Evolutionary conservation across 805 yeast genomes (phyloP), one percentile per base, ranked within the genome.

Genomic region (Alloascoidea africana): DNA sequence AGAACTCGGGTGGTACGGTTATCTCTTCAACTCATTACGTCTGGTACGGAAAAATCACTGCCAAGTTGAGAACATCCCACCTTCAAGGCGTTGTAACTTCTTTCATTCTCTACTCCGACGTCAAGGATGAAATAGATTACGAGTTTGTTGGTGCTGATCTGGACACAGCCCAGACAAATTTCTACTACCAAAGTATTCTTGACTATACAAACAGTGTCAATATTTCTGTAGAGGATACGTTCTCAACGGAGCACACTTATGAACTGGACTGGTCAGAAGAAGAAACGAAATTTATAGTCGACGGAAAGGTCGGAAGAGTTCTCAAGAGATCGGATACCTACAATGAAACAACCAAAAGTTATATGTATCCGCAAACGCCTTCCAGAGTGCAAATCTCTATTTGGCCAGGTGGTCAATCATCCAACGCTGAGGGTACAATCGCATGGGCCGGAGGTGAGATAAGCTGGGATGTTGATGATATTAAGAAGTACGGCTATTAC

Each of bases 41-140:
- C 39, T 87, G 94, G 95, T 86, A 81, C 58, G 96, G 96, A 38
- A 81, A 76, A 53, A 67, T 84, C 18, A 61, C 76, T 19, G 76
- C 79, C 36, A 68, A 63, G 36, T 50, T 85, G 50, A 85, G 79
- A 61, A 63, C 91, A 0, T 80, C 95, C 1, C 82, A 73, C 51
- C 68, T 67, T 32, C 65, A 58, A 5, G 96, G 96, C 65, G 94
- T 86, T 27, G 70, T 86, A 41, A 68, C 93, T n/a, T 87, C 94
- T 18, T 72, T 76, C 50, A 84, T 86, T 56, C 55, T 84, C 38
- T 78, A 73, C 57, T 82, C 94, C 4, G 81, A 82, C 53, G 84
- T 78, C 33, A 75, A 82, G 64, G 96, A 86, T 63, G 96, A 87
- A 66, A 70, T 86, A 49, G 96, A 87, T 68, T 76, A 59, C 52